Conservation (phyloP, 441 rosid genomes). For the Arabidopsis lyrata region DNA sequence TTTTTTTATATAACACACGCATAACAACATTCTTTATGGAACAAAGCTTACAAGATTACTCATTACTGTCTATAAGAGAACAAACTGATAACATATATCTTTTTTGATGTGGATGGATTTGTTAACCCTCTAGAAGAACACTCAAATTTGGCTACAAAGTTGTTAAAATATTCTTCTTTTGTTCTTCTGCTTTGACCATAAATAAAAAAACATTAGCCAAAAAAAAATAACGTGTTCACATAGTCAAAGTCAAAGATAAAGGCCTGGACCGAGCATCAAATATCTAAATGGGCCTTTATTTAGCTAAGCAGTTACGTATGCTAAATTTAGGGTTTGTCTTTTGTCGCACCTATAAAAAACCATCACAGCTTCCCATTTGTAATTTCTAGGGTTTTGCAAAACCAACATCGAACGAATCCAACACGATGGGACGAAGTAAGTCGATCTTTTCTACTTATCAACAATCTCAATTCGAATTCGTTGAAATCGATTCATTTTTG, state of each 20-base stretch:
- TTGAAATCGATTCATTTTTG: background rate
- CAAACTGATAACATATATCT: background rate
- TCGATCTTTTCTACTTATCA: constrained; percentile 4
- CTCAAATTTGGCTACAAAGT: background rate
- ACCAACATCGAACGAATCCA: background rate
- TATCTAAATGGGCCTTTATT: constrained; percentile 39
- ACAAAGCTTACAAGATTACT: background rate
- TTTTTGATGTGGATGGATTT: background rate
- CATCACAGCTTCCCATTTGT: background rate
- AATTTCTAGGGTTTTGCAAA: background rate
- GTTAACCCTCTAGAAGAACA: background rate
- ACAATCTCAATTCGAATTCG: background rate
- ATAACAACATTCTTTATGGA: no score
- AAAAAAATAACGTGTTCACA: constrained; percentile 18
- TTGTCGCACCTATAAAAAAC: background rate
- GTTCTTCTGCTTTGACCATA: background rate
- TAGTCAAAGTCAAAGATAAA: constrained; percentile 31
- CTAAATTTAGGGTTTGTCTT: constrained; percentile 18
- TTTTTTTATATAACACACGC: no score
- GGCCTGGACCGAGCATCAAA: constrained; percentile 24
- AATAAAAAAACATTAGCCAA: background rate
- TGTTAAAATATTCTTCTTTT: background rate
- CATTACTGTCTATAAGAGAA: background rate
- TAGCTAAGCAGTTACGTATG: constrained; percentile 32
- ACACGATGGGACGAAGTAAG: constrained; percentile 35